Percentiles rank a stretch among this genome's conserved stretches.
Evolutionary conservation across 768 basidiomycete genomes (phyloP).

Genomic region (Exsudoporus frostii): DNA sequence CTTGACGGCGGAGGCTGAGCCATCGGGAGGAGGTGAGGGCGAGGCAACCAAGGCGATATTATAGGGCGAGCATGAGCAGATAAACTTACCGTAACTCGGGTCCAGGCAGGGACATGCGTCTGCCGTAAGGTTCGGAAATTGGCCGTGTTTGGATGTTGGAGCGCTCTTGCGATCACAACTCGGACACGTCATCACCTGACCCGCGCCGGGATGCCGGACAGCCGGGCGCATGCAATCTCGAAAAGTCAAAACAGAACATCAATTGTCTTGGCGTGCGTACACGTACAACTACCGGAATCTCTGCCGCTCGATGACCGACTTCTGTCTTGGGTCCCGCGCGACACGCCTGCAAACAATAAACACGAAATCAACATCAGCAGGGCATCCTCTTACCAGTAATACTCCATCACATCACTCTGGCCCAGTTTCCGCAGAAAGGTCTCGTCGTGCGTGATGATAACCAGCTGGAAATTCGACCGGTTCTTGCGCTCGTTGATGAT

Average conservation of each 20-base stretch:
- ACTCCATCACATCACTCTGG: constrained; percentile 88
- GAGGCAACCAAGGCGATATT: background rate
- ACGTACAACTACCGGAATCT: constrained; percentile 47
- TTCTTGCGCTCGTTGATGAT: constrained; percentile 92
- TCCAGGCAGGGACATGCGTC: background rate
- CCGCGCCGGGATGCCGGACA: constrained; percentile 5
- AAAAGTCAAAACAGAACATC: no score
- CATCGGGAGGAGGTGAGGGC: constrained; percentile 9
- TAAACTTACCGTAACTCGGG: constrained; percentile 12
- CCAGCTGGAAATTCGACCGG: constrained; percentile 91
- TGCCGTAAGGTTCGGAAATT: constrained; percentile 11
- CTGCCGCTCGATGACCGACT: constrained; percentile 73
- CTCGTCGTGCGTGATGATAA: constrained; percentile 97
- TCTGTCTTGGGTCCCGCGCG: constrained; percentile 64
- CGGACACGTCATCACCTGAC: constrained; percentile 16
- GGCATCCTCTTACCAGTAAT: constrained; percentile 66
- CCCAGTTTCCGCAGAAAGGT: constrained; percentile 89
- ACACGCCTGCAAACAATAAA: constrained; percentile 61
- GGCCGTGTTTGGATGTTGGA: background rate
- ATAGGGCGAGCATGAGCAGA: background rate
- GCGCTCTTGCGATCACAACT: constrained; percentile 15
- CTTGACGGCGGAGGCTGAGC: constrained; percentile 29
- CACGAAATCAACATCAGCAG: background rate
- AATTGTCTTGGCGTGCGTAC: background rate
- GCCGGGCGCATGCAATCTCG: no score